These are phyloP conservation scores for Vitis hybrid DNA, from an alignment of 177 flowering plant species.

Conservation along the genomic window DNA sequence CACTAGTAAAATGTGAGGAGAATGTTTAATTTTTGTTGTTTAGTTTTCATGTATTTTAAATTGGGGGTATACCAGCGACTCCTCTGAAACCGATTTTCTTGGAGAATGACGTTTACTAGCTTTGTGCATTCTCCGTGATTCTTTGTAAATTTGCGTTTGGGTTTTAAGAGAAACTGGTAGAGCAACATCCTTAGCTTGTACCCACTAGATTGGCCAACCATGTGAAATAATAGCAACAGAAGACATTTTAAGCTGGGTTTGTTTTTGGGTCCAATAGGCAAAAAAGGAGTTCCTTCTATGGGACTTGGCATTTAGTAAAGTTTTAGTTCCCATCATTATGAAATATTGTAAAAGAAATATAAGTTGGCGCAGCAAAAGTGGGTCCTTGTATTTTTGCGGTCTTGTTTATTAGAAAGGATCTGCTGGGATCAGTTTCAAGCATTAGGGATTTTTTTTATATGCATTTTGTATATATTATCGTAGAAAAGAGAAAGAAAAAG, in stretches of 20 bases:
- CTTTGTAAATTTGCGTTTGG: background rate
- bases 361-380: background rate
- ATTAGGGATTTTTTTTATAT: background rate
- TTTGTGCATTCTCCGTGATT: background rate
- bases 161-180: slow-evolving; percentile 1
- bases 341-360: background rate
- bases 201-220: background rate
- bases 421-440: background rate
- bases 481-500: background rate
- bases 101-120: background rate
- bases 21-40: too few relatives aligned
- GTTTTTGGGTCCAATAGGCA: background rate
- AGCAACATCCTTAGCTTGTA: background rate
- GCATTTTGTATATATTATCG: background rate
- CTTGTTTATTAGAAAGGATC: background rate
- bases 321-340: background rate
- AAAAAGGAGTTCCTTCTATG: too few relatives aligned
- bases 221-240: background rate
- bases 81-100: too few relatives aligned
- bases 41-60: too few relatives aligned
- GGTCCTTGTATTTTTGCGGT: background rate
- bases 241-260: background rate
- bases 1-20: too few relatives aligned
- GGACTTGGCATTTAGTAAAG: background rate
- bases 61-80: too few relatives aligned